A percentile compares a stretch with the other conserved stretches of the same genome.
phyloP scores from a whole-genome alignment of 768 basidiomycete genomes.

The Pisolithus albus region DNA sequence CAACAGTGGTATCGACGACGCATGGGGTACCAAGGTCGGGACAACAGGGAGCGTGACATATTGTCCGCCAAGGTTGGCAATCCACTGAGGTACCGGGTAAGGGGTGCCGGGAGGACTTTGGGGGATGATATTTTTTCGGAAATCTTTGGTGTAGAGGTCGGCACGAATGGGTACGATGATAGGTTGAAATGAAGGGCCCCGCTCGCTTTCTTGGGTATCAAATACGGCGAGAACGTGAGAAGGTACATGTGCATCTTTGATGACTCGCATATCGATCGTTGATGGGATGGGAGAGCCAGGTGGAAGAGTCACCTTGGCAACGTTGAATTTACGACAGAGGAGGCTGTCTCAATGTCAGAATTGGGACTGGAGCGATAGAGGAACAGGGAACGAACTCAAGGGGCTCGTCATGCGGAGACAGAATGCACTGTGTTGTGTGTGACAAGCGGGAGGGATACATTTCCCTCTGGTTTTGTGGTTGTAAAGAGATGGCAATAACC shows the following conservation, averaged over 20 bases:
- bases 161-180: slow-evolving; percentile 49
- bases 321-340: slow-evolving; percentile 30
- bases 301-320: slow-evolving; percentile 18
- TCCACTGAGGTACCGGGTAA: slow-evolving; percentile 25
- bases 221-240: slow-evolving; percentile 52
- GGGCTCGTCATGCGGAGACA: slow-evolving; percentile 16
- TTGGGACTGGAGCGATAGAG: background rate
- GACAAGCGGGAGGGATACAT: slow-evolving; percentile 20
- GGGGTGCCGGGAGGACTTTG: slow-evolving; percentile 28
- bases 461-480: background rate
- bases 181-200: slow-evolving; percentile 29
- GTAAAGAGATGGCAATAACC: slow-evolving; percentile 13
- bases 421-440: slow-evolving; percentile 16
- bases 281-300: slow-evolving; percentile 30
- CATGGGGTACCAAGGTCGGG: slow-evolving; percentile 42
- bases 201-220: slow-evolving; percentile 24
- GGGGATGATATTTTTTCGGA: slow-evolving; percentile 31
- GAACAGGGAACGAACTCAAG: slow-evolving; percentile 19
- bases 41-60: slow-evolving; percentile 49
- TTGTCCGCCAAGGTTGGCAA: slow-evolving; percentile 16
- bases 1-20: slow-evolving; percentile 47
- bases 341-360: slow-evolving; percentile 16
- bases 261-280: slow-evolving; percentile 43
- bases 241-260: slow-evolving; percentile 41
- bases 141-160: slow-evolving; percentile 36